Evolutionary conservation across 495 filamentous ascomycete species (phyloP).

Genomic region (Ascobolus immersus): DNA sequence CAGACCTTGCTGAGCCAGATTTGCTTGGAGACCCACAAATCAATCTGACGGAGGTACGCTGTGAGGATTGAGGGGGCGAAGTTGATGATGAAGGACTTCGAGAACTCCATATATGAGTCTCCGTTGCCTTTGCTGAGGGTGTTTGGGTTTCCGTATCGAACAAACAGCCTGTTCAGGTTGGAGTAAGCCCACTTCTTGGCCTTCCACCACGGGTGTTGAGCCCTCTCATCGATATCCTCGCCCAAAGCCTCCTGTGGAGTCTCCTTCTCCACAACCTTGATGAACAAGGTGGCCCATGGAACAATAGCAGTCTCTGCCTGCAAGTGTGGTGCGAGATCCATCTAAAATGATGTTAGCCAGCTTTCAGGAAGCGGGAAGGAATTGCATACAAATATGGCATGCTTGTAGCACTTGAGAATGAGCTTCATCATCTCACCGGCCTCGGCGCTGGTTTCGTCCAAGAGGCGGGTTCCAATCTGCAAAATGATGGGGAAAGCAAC

Average conservation of each 20-base stretch:
- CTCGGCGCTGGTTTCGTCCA: conserved; percentile 72
- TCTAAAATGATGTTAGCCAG: conserved; percentile 25
- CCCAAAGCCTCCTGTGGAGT: conserved; percentile 51
- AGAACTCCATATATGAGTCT: conserved; percentile 47
- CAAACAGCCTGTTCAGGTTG: conserved; percentile 85
- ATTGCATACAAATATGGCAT: conserved; percentile 71
- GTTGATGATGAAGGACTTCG: conserved; percentile 67
- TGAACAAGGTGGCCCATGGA: conserved; percentile 83
- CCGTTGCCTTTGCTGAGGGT: conserved; percentile 38
- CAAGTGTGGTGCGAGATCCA: conserved; percentile 58
- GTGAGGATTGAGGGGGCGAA: conserved; percentile 91
- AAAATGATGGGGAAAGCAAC: conserved; percentile 77
- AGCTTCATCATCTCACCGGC: conserved; percentile 92
- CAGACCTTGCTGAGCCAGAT: conserved; percentile 85
- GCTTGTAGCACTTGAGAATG: conserved; percentile 86
- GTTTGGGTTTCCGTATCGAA: conserved; percentile 77
- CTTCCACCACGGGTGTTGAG: conserved; percentile 96
- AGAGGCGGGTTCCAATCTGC: conserved; percentile 58
- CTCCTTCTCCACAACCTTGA: conserved; percentile 64
- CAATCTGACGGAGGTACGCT: conserved; percentile 72
- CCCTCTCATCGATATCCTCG: conserved; percentile 66
- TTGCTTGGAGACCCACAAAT: conserved; percentile 89
- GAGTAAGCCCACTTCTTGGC: conserved; percentile 98
- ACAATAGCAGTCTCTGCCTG: conserved; percentile 60
- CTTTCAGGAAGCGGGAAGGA: conserved; percentile 1